These are phyloP conservation scores for Lophium mytilinum DNA, from an alignment of 495 filamentous ascomycete genomes.

Conservation along the genomic window DNA sequence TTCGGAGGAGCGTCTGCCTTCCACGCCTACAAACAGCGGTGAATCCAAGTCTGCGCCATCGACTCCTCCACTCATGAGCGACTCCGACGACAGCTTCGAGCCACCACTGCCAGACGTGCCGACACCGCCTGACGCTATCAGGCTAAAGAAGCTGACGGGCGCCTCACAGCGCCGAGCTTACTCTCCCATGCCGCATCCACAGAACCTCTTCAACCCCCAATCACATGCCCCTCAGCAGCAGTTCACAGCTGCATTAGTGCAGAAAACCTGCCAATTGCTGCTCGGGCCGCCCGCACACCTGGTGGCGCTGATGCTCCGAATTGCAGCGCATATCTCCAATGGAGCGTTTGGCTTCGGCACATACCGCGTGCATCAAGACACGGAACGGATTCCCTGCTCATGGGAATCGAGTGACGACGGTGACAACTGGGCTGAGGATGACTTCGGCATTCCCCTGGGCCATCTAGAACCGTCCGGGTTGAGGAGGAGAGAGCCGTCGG, in stretches of 20 bases:
- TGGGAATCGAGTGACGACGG: slow-evolving; percentile 48
- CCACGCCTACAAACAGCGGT: slow-evolving; percentile 1
- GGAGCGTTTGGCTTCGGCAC: slow-evolving; percentile 39
- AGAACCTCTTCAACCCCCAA: slow-evolving; percentile 52
- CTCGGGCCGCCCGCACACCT: slow-evolving; percentile 68
- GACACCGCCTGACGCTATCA: slow-evolving; percentile 41
- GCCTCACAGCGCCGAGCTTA: slow-evolving; percentile 51
- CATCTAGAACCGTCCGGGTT: slow-evolving; percentile 18
- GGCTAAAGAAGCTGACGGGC: slow-evolving; percentile 44
- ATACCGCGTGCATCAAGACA: slow-evolving; percentile 22
- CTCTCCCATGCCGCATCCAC: slow-evolving; percentile 63
- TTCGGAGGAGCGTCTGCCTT: background rate
- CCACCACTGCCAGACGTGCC: slow-evolving; percentile 35
- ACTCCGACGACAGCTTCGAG: slow-evolving; percentile 25
- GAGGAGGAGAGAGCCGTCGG: background rate
- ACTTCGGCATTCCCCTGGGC: slow-evolving; percentile 33
- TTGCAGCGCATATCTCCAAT: slow-evolving; percentile 65
- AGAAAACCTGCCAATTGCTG: slow-evolving; percentile 66
- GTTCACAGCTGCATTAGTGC: slow-evolving; percentile 58
- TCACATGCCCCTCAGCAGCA: slow-evolving; percentile 39
- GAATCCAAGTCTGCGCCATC: slow-evolving; percentile 17
- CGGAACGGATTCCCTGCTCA: slow-evolving; percentile 44
- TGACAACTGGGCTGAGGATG: slow-evolving; percentile 30
- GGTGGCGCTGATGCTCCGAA: slow-evolving; percentile 66
- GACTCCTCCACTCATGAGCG: slow-evolving; percentile 25